Evolutionary conservation across 208 protist species (phyloP).

Genomic region (Trypanosoma melophagium): DNA sequence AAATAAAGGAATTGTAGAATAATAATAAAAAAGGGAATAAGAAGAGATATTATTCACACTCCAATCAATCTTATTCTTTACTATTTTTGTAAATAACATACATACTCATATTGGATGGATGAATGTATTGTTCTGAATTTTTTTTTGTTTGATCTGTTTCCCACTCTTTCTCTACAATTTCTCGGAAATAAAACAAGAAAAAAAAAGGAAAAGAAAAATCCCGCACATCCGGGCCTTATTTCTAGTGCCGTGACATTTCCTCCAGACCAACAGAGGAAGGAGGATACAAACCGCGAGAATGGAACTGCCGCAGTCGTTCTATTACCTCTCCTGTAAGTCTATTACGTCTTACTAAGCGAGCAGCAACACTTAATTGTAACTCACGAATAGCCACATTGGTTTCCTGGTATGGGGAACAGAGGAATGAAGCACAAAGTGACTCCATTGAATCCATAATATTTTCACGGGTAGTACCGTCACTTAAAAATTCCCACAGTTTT

Average conservation of each 20-base stretch:
- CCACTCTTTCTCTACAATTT: too few relatives aligned
- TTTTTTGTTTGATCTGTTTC: too few relatives aligned
- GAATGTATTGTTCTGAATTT: too few relatives aligned
- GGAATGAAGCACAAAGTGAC: conserved; percentile 51
- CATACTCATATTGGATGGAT: too few relatives aligned
- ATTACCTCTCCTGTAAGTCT: conserved; percentile 38
- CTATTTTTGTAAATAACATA: too few relatives aligned
- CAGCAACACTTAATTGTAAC: conserved; percentile 50
- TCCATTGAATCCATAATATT: conserved; percentile 20
- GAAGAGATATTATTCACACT: too few relatives aligned
- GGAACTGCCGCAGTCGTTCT: conserved; percentile 30
- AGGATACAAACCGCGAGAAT: conserved; percentile 61
- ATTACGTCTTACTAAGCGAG: conserved; percentile 24
- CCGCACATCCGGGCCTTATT: background rate
- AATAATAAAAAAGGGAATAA: too few relatives aligned
- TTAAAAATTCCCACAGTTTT: conserved; percentile 45
- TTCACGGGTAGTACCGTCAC: background rate
- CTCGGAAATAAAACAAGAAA: too few relatives aligned
- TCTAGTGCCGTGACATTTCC: conserved; percentile 34
- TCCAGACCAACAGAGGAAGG: conserved; percentile 53
- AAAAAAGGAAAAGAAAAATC: too few relatives aligned
- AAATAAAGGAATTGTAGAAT: too few relatives aligned
- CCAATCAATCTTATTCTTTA: too few relatives aligned
- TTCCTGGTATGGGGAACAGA: conserved; percentile 42
- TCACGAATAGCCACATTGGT: conserved; percentile 46